phyloP scores from a whole-genome alignment of 371 early-diverging fungal genomes.

The Mitosporidium daphniae region DNA sequence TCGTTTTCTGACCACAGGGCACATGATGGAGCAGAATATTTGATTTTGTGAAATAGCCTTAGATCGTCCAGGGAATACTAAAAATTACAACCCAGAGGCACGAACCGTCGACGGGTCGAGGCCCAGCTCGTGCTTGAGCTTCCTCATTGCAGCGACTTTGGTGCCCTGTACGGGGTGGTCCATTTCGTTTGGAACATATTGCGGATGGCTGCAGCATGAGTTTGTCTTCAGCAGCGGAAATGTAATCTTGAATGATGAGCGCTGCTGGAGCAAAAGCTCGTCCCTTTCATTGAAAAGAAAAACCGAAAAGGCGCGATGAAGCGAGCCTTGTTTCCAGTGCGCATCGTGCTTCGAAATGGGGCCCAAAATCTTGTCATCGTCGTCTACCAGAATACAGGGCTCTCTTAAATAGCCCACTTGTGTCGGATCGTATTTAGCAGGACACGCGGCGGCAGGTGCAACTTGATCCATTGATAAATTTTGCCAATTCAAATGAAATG shows the following conservation, averaged over 20 bases:
- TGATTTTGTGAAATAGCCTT: constrained; percentile 52
- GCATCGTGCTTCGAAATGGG: no score
- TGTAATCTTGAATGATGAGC: constrained; percentile 71
- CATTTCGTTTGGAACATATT: constrained; percentile 25
- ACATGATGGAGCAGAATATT: constrained; percentile 44
- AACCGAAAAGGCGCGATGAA: constrained; percentile 81
- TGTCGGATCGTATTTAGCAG: no score
- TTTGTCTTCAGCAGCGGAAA: constrained; percentile 80
- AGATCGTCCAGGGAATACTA: constrained; percentile 38
- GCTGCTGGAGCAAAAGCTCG: constrained; percentile 53
- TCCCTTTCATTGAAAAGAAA: constrained; percentile 44
- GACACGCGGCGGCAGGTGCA: no score
- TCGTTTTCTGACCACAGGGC: constrained; percentile 90
- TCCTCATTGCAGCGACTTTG: constrained; percentile 37
- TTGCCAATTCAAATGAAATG: no score
- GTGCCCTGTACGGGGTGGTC: constrained; percentile 40
- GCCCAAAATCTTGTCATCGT: no score
- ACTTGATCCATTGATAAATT: no score
- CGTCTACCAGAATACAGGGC: no score
- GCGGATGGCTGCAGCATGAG: constrained; percentile 84
- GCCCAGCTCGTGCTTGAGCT: constrained; percentile 71
- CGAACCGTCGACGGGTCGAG: constrained; percentile 16
- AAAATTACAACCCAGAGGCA: not conserved
- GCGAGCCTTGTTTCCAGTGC: no score
- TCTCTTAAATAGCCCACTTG: no score